Percentiles rank a stretch among this genome's conserved stretches.
Conservation (phyloP, 192 early-diverging fungal genomes). For the Tieghemiomyces parasiticus region DNA sequence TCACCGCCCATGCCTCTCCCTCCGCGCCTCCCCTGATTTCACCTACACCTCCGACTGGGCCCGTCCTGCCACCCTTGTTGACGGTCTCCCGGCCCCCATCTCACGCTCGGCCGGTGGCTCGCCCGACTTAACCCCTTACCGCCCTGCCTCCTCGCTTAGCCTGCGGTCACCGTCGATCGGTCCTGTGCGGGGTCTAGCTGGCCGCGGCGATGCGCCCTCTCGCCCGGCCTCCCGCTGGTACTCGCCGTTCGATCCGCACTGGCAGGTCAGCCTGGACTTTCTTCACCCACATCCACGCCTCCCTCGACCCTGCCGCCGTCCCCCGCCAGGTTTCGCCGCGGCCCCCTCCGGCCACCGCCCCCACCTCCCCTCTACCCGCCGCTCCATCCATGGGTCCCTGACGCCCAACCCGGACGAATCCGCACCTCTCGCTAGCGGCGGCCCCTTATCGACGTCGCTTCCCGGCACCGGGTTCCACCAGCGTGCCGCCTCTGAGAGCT, state of each 20-base stretch:
- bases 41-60: neutral
- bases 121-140: neutral
- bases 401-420: too few species aligned
- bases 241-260: conserved; percentile 9
- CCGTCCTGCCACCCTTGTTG: too few species aligned
- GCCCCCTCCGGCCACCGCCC: neutral
- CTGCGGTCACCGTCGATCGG: neutral
- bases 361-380: neutral
- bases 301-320: neutral
- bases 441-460: too few species aligned
- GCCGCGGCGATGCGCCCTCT: conserved; percentile 1
- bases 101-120: neutral
- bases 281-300: neutral
- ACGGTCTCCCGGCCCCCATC: too few species aligned
- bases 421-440: too few species aligned
- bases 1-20: too few species aligned
- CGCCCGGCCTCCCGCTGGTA: neutral
- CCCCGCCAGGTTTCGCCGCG: conserved; percentile 3
- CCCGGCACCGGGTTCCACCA: too few species aligned
- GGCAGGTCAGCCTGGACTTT: conserved; percentile 12
- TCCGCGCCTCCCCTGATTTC: too few species aligned
- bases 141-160: neutral
- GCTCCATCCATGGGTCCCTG: neutral
- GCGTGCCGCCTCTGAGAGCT: too few species aligned
- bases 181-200: neutral